These are phyloP conservation scores for Cercospora sesami DNA, from an alignment of 2,329 filamentous ascomycete genomes.

Conservation along the genomic window DNA sequence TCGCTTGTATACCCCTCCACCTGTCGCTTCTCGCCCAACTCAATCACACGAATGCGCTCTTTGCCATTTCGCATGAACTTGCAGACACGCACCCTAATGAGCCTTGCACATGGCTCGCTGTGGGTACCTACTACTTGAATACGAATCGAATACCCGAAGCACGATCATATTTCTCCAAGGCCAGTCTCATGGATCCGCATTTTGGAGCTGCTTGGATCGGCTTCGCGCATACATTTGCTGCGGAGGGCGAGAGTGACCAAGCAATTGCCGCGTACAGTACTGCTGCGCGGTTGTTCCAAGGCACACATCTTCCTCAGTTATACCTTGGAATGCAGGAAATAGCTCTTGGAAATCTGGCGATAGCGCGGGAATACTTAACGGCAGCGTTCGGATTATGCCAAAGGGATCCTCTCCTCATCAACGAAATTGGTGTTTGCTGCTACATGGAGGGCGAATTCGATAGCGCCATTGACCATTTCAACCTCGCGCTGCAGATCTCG, in stretches of 20 bases:
- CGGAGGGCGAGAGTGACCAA: slow-evolving; percentile 96
- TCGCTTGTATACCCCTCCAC: no score
- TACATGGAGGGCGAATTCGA: slow-evolving; percentile 83
- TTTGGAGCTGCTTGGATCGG: slow-evolving; percentile 98
- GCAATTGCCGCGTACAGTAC: slow-evolving; percentile 97
- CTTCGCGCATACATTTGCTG: slow-evolving; percentile 96
- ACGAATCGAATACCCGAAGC: slow-evolving; percentile 91
- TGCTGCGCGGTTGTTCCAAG: slow-evolving; percentile 90
- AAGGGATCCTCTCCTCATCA: slow-evolving; percentile 84
- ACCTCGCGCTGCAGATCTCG: slow-evolving; percentile 72
- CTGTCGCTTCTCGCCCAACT: slow-evolving; percentile 89
- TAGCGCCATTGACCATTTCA: slow-evolving; percentile 75
- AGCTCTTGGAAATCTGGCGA: slow-evolving; percentile 87
- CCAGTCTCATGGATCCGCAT: slow-evolving; percentile 95
- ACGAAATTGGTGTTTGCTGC: slow-evolving; percentile 93
- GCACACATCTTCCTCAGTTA: slow-evolving; percentile 90
- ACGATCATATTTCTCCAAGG: slow-evolving; percentile 93
- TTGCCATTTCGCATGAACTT: slow-evolving; percentile 87
- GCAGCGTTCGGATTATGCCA: slow-evolving; percentile 81
- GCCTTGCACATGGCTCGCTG: slow-evolving; percentile 88
- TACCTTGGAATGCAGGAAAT: slow-evolving; percentile 99
- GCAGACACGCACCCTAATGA: slow-evolving; percentile 90
- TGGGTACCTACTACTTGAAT: slow-evolving; percentile 90
- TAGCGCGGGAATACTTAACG: slow-evolving; percentile 92
- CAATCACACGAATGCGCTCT: slow-evolving; percentile 80